Base-by-base conservation (phyloP, 345 rosid species). In the Geranium rotundifolium region DNA sequence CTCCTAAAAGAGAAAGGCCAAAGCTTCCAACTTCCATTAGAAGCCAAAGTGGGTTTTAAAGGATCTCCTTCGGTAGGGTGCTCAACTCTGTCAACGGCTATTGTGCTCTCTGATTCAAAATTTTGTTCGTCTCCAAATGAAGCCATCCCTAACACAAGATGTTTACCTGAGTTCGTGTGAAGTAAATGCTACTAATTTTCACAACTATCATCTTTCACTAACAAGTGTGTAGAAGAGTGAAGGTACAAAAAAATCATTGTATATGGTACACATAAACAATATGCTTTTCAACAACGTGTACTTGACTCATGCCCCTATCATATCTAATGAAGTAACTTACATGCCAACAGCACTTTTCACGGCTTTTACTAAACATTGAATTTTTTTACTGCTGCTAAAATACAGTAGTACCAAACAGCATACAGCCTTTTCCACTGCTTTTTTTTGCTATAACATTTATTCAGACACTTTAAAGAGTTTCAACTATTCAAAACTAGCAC, bases 1-100 rank as follows among this genome's bases (percentile, higher is more conserved):
- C 71, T 71, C 67, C 72, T 75, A 54, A 73, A 74, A 76, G 83
- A 75, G 76, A 93, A 88, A 63, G 99, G 99, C 96, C 96, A 90
- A 68, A 91, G 71, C 67, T 75, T 75, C 98, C 99, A 90, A 78
- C 86, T 81, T 76, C 84, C 95, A 61, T 71, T 63, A 12, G 65
- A 62, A n/a, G 78, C 69, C 69, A 71, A 65, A 69, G 56, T 57
- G 57, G 56, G 46, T 64, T 86, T 75, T 58, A 82, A 71, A 66
- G 81, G 69, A 69, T 69, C 69, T 59, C 74, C 87, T 69, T 61
- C 77, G 63, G 65, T 29, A 65, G 73, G 58, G 64, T 73, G 74
- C 78, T 73, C 82, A 57, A 61, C 75, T 66, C 7, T 20, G 63
- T 89, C 87, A 76, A 85, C 78, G 50, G 65, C 73, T 64, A 77